Evolutionary conservation across 2,329 filamentous ascomycete species (phyloP), one percentile per base, ranked within the genome.

Genomic region (Aureobasidium subglaciale): DNA sequence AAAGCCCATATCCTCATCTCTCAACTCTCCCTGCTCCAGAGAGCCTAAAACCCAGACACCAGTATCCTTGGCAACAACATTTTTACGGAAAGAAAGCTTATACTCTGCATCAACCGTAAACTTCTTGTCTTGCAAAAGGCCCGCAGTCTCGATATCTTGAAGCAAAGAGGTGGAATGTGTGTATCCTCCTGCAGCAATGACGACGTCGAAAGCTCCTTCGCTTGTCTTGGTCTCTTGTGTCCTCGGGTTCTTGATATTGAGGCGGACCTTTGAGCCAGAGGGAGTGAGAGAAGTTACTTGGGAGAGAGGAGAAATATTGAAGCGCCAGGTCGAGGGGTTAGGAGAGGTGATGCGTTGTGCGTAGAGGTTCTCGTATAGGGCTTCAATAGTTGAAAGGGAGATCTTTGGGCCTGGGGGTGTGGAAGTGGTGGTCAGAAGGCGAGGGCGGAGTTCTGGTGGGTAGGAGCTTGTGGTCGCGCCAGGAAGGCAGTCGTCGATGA

Each of bases 1-100:
- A 46, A 59, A 56, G 16, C 43, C 53, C 41, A 64, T 61, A 24
- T 59, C 57, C 32, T 64, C 63, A 27, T 53, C 55, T 4, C 63
- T 59, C n/a, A 58, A 48, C 16, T 57, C 56, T 2, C 43, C 22
- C 27, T 63, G 58, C 10, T 61, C 61, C 45, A 64, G 43, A 4
- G 58, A 59, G 1, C 63, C 63, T 27, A 64, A 48, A 11, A 63
- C 35, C 63, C 63, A 65, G 40, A 65, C 42, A 8, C 61, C 61
- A 24, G 25, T 7, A 32, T 52, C 48, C 16, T 32, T 52, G 1
- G 35, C 35, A 2, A 52, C 48, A 1, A 10, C 35, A 29, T 55
- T 43, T 6, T 32, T 43, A 2, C 40, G 18, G 20, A 55, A 55
- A 13, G 4, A 25, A 27, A 65, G 56, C 6, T 53, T 58, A 35